Percentiles rank a stretch among this genome's conserved stretches.
These are phyloP conservation scores for Dryas integrifolia DNA, from an alignment of 331 rosid species.

Conservation along the genomic window DNA sequence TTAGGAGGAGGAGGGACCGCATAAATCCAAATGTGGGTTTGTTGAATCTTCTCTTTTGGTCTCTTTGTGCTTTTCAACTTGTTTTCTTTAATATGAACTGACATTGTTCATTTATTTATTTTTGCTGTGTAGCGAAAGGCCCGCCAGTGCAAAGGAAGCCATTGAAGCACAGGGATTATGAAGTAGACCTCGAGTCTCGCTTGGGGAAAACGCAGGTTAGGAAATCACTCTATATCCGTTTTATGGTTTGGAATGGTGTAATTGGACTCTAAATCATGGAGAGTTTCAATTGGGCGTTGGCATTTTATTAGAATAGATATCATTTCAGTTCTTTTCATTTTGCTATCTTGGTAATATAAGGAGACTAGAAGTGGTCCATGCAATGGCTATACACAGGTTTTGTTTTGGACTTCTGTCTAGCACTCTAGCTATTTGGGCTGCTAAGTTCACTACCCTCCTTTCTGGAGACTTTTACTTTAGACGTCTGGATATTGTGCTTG, in stretches of 20 bases:
- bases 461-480: too few species aligned
- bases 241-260: not conserved
- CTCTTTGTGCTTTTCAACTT: not conserved
- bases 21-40: slow-evolving; percentile 62
- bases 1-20: slow-evolving; percentile 59
- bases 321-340: too few species aligned
- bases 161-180: slow-evolving; percentile 91
- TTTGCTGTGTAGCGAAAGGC: slow-evolving; percentile 53
- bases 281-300: too few species aligned
- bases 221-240: not conserved
- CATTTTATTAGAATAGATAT: too few species aligned
- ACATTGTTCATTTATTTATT: not conserved
- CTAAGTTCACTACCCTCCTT: too few species aligned
- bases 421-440: too few species aligned
- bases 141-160: slow-evolving; percentile 92
- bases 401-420: too few species aligned
- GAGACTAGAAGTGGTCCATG: too few species aligned
- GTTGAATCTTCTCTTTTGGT: not conserved
- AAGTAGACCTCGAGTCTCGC: slow-evolving; percentile 93
- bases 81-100: not conserved
- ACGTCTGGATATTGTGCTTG: too few species aligned
- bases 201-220: slow-evolving; percentile 91
- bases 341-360: too few species aligned
- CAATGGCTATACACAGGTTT: too few species aligned
- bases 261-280: not conserved